These are phyloP conservation scores for Neonectria hederae DNA, from an alignment of 2,329 filamentous ascomycete species.

Conservation along the genomic window DNA sequence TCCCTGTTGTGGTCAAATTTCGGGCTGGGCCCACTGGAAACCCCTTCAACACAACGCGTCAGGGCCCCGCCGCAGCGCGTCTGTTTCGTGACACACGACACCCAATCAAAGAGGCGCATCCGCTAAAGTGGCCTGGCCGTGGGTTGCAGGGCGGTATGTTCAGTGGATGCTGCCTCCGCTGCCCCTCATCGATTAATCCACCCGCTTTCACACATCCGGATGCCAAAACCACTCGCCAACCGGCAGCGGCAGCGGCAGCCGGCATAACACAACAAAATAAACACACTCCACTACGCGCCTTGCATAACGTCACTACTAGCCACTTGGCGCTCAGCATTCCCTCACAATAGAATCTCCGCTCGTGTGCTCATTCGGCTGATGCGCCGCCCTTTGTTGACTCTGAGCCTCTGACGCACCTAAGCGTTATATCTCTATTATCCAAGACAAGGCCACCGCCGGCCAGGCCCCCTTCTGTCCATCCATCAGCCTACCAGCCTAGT, in stretches of 20 bases:
- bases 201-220: conserved; percentile 15
- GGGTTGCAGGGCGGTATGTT: background rate
- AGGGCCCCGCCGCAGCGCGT: conserved; percentile 40
- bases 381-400: conserved; percentile 21
- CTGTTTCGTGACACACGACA: conserved; percentile 40
- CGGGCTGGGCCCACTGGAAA: conserved; percentile 32
- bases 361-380: conserved; percentile 15
- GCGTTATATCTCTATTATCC: conserved; percentile 1
- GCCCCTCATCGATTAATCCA: conserved; percentile 17
- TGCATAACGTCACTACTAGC: conserved; percentile 1
- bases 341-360: conserved; percentile 16
- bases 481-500: background rate
- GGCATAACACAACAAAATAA: conserved; percentile 15
- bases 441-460: conserved; percentile 14
- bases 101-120: conserved; percentile 36
- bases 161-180: background rate
- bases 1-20: conserved; percentile 28
- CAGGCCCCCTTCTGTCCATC: conserved; percentile 15
- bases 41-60: conserved; percentile 33
- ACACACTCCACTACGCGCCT: conserved; percentile 1
- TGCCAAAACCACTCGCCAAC: conserved; percentile 7
- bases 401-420: conserved; percentile 1
- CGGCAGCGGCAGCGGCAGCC: conserved; percentile 20
- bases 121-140: background rate
- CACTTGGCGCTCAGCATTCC: conserved; percentile 4